Base-by-base conservation (phyloP, 176 grass and related monocot species). In the Guadua angustifolia region DNA sequence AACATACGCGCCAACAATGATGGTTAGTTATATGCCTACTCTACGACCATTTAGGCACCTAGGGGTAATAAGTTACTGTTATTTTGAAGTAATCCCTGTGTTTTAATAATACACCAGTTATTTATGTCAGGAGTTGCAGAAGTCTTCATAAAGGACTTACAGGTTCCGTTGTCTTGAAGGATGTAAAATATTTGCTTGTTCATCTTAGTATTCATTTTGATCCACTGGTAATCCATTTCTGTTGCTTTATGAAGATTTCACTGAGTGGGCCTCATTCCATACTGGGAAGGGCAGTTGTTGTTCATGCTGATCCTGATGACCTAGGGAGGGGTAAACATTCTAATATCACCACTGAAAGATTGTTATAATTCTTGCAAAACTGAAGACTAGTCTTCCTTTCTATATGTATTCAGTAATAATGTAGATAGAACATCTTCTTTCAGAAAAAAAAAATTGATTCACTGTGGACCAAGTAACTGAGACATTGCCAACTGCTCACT, bases 261-360 rank as follows among this genome's bases (percentile, higher is more conserved):
- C 78, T 91, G 13, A 74, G 25, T 26, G 89, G 89, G 44, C 84
- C 76, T 71, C 62, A 91, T 74, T 94, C 89, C 65, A 86, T 94
- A 79, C 59, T 91, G 38, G 89, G 92, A 78, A 91, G 92, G 70
- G 84, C 89, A 74, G 81, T 94, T 50, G 89, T 94, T 52, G 84
- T 94, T 79, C 92, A 94, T 85, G 86, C 89, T 74, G 92, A 94
- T 79, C 38, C 80, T 79, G 92, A 91, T 87, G 92, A 94, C 49
- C 81, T 94, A 66, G 92, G 92, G 75, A 85, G 51, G 61, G 92
- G 89, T 94, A 94, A 88, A 79, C 21, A 65, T 89, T 74, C 16
- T 78, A 70, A 24, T 45, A 50, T 71, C 43, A 58, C 7, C 3
- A 21, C 50, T 77, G 24, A 35, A 52, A 67, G 44, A 86, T 58